phyloP scores from a whole-genome alignment of 2,329 filamentous ascomycete genomes.

The Neonectria hederae region DNA sequence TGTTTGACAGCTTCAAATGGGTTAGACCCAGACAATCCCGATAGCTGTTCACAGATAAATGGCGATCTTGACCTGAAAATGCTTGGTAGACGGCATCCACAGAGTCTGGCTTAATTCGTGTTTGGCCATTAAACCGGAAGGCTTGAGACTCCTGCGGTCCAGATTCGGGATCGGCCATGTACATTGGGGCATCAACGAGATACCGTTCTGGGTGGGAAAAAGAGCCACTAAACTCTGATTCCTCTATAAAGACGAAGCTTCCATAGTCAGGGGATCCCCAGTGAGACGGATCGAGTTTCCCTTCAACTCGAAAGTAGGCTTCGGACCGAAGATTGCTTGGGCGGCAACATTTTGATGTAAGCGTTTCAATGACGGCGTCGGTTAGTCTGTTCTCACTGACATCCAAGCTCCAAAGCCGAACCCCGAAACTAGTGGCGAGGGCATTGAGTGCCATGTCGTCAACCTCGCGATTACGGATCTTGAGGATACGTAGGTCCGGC shows the following conservation, averaged over 20 bases:
- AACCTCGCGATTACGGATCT: conserved; percentile 58
- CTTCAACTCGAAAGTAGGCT: conserved; percentile 57
- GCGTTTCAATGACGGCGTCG: conserved; percentile 51
- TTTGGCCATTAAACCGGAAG: conserved; percentile 46
- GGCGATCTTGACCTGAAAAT: conserved; percentile 39
- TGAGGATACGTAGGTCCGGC: conserved; percentile 61
- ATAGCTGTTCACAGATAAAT: conserved; percentile 31
- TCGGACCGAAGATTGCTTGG: conserved; percentile 46
- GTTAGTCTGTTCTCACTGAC: conserved; percentile 62
- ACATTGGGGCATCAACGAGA: conserved; percentile 58
- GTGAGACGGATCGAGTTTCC: conserved; percentile 48
- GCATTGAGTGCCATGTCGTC: conserved; percentile 50
- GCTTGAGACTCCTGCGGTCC: conserved; percentile 36
- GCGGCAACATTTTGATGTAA: conserved; percentile 47
- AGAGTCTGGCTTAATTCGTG: conserved; percentile 39
- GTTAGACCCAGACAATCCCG: conserved; percentile 52
- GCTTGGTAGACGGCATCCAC: conserved; percentile 38
- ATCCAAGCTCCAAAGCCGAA: conserved; percentile 66
- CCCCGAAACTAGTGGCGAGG: conserved; percentile 45
- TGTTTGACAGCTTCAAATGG: conserved; percentile 64
- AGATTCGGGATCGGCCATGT: conserved; percentile 32
- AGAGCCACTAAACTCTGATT: conserved; percentile 56
- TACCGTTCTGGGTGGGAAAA: conserved; percentile 60
- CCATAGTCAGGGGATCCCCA: conserved; percentile 50
- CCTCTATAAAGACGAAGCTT: conserved; percentile 55